phyloP scores from a whole-genome alignment of 2,329 filamentous ascomycete genomes.

The Blastomyces emzantsi region DNA sequence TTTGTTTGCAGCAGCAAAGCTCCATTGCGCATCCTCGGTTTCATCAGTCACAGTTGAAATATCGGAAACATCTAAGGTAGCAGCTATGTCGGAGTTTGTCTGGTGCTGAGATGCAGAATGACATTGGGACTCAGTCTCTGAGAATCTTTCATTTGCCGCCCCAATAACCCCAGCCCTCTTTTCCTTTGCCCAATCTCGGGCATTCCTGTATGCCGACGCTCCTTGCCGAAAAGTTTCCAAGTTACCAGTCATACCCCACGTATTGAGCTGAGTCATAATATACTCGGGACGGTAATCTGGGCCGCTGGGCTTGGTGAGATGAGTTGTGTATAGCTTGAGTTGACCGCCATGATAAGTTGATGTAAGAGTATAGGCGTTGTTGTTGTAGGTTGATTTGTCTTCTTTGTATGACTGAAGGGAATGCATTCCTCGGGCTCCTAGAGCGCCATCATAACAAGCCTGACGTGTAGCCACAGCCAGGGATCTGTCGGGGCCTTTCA shows the following conservation, averaged over 20 bases:
- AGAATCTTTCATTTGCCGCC: slow-evolving; percentile 21
- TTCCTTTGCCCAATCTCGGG: slow-evolving; percentile 30
- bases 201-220: slow-evolving; percentile 34
- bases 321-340: slow-evolving; percentile 11
- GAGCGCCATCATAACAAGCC: slow-evolving; percentile 14
- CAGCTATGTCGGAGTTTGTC: neutral
- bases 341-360: slow-evolving; percentile 13
- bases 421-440: slow-evolving; percentile 32
- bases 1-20: neutral
- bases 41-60: neutral
- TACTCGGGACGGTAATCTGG: slow-evolving; percentile 1
- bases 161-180: slow-evolving; percentile 32
- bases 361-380: slow-evolving; percentile 33
- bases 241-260: slow-evolving; percentile 11
- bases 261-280: slow-evolving; percentile 12
- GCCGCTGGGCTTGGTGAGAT: slow-evolving; percentile 3
- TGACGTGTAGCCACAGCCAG: too few species aligned
- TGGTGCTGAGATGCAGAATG: neutral
- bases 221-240: slow-evolving; percentile 28
- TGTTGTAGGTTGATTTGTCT: slow-evolving; percentile 26
- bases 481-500: neutral
- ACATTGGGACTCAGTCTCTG: neutral
- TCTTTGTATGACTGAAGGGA: slow-evolving; percentile 30
- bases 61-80: slow-evolving; percentile 1
- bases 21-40: neutral